Evolutionary conservation across 2,329 filamentous ascomycete species (phyloP), one percentile per base, ranked within the genome.

Genomic region (Dactylellina parvicollis): DNA sequence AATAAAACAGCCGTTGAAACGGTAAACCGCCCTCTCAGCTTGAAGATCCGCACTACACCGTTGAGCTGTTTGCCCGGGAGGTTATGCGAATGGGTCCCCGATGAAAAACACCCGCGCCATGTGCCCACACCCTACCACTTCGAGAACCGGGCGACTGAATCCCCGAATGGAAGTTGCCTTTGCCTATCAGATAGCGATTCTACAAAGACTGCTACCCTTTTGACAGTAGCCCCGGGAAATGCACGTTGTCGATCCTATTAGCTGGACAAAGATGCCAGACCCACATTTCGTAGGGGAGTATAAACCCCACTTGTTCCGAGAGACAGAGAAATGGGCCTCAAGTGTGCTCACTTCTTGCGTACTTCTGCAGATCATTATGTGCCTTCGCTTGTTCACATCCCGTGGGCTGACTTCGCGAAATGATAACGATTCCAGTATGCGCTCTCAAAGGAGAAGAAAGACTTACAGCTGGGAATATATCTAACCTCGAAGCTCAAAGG

Each of bases 201-300:
- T 28, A 16, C 46, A 30, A 20, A 20, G 20, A 26, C 26, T 26
- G 46, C 46, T 4, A 28, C 4, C 14, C 24, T 10, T 10, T 47
- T 47, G 38, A 46, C 42, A 36, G 22, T 16, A 20, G 52, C 12
- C 20, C 42, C 30, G 38, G 52, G 50, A 24, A 3, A 67, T 52
- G 62, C 62, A 18, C 16, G 16, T 46, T 46, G 62, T 20, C 52
- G 52, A 67, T 67, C 62, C 22, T 30, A 59, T 52, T 42, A 42
- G 9, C 16, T 36, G n/a, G 56, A 34, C 16, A 34, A 42, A 16
- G 12, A 34, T 14, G 26, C 18, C 8, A 20, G 28, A 16, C 55
- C 40, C 55, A 59, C 18, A 20, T 46, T 30, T 36, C n/a, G n/a
- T n/a, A 38, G 4, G 16, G 4, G 16, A 7, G 16, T 14, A n/a